A percentile compares a stretch with the other conserved stretches of the same genome.
These are phyloP conservation scores for Fusarium luffae DNA, from an alignment of 2,329 filamentous ascomycete genomes.

Conservation along the genomic window DNA sequence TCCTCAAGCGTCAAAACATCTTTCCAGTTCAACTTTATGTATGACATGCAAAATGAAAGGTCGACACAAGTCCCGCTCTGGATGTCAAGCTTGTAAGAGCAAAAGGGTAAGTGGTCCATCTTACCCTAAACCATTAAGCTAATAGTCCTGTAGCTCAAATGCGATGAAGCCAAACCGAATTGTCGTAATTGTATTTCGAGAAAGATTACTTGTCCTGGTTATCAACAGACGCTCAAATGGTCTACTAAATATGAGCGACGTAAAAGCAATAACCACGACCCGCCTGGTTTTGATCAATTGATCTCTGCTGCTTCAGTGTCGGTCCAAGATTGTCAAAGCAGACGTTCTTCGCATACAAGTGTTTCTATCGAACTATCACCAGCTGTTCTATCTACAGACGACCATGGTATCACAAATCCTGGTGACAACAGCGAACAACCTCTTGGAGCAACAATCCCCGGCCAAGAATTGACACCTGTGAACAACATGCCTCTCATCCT, in stretches of 20 bases:
- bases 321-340: background rate
- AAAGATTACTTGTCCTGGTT: conserved; percentile 20
- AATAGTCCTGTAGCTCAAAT: conserved; percentile 19
- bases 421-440: background rate
- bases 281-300: conserved; percentile 25
- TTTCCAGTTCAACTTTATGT: background rate
- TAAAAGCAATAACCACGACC: conserved; percentile 5
- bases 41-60: conserved; percentile 11
- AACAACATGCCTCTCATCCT: conserved; percentile 2
- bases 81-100: conserved; percentile 24
- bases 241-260: conserved; percentile 32
- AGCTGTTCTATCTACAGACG: background rate
- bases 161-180: conserved; percentile 24
- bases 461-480: background rate
- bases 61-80: conserved; percentile 29
- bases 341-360: background rate
- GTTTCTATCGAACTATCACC: background rate
- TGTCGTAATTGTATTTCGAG: conserved; percentile 21
- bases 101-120: conserved; percentile 9
- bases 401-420: too few species aligned
- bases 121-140: background rate
- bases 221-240: conserved; percentile 34
- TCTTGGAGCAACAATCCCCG: background rate
- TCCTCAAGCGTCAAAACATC: conserved; percentile 9
- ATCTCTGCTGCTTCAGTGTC: conserved; percentile 28